Percentiles rank a stretch among this genome's conserved stretches.
phyloP scores from a whole-genome alignment of 805 yeast genomes.

The Kluyveromyces siamensis region DNA sequence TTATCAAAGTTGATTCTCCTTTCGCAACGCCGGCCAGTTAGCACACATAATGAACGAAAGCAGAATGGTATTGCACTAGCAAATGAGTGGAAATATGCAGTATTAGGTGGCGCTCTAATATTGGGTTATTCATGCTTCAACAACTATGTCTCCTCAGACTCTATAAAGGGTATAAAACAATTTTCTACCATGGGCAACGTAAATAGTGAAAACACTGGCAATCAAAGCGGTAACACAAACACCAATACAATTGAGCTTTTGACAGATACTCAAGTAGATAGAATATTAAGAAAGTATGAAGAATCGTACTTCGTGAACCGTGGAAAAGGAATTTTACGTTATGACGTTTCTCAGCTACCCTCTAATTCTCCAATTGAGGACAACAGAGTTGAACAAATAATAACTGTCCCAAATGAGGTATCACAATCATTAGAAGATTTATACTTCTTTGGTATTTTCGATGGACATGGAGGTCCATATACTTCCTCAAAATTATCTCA shows the following conservation, averaged over 20 bases:
- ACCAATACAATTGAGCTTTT: slow-evolving; percentile 34
- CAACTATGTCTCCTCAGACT: slow-evolving; percentile 15
- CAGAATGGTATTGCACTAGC: neutral
- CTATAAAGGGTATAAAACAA: slow-evolving; percentile 20
- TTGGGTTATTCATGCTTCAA: slow-evolving; percentile 5
- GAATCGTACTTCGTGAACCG: slow-evolving; percentile 74
- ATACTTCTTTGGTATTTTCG: slow-evolving; percentile 93
- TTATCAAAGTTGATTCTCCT: slow-evolving; percentile 9
- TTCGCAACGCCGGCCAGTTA: neutral
- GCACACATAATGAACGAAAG: neutral
- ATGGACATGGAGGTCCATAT: slow-evolving; percentile 96
- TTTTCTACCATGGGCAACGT: slow-evolving; percentile 4
- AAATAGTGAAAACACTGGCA: neutral
- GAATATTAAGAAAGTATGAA: slow-evolving; percentile 59
- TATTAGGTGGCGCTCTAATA: slow-evolving; percentile 2
- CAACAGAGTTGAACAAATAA: slow-evolving; percentile 75
- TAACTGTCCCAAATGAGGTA: slow-evolving; percentile 51
- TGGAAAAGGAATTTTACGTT: slow-evolving; percentile 79
- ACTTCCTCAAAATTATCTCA: slow-evolving; percentile 83
- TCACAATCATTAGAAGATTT: slow-evolving; percentile 50
- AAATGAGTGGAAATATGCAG: slow-evolving; percentile 4
- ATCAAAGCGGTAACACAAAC: neutral
- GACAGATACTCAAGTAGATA: slow-evolving; percentile 63
- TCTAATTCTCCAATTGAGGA: slow-evolving; percentile 94
- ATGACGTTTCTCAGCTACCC: slow-evolving; percentile 83